Conservation (phyloP, 2,329 filamentous ascomycete species). For the Ceratocystis cacaofunesta region DNA sequence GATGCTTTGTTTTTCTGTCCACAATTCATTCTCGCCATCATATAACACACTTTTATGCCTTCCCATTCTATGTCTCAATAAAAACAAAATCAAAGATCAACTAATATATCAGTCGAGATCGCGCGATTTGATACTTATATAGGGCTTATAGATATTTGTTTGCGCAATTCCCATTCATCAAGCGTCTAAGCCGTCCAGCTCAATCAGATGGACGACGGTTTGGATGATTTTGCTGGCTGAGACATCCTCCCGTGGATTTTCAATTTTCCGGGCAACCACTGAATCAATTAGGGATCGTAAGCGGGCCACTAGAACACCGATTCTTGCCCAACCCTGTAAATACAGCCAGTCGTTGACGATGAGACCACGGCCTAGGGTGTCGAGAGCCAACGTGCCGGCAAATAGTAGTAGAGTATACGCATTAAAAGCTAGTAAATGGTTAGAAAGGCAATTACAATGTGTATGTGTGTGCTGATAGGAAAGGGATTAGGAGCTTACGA, state of each 20-base stretch:
- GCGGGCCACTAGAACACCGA: conserved; percentile 75
- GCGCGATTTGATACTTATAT: not conserved
- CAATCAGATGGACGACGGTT: conserved; percentile 65
- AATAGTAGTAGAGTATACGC: conserved; percentile 80
- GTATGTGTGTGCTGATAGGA: not conserved
- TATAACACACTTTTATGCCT: not conserved
- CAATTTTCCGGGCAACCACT: conserved; percentile 65
- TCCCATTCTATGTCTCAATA: not conserved
- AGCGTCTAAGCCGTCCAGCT: conserved; percentile 74
- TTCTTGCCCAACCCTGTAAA: conserved; percentile 81
- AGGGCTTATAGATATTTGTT: not conserved
- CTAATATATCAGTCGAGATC: not conserved
- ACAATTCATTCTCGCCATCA: not conserved
- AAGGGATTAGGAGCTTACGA: conserved; percentile 40
- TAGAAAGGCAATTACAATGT: not conserved
- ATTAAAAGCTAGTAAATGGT: conserved; percentile 52
- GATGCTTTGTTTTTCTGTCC: not conserved
- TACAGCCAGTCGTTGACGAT: conserved; percentile 83
- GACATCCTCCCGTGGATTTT: conserved; percentile 46
- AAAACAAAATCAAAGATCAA: not conserved
- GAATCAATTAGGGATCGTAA: conserved; percentile 77
- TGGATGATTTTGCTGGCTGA: conserved; percentile 53
- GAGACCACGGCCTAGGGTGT: conserved; percentile 73
- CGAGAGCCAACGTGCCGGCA: conserved; percentile 67
- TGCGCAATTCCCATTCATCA: conserved; percentile 21